phyloP scores from a whole-genome alignment of 345 rosid species.

The Noccaea bulbosa region DNA sequence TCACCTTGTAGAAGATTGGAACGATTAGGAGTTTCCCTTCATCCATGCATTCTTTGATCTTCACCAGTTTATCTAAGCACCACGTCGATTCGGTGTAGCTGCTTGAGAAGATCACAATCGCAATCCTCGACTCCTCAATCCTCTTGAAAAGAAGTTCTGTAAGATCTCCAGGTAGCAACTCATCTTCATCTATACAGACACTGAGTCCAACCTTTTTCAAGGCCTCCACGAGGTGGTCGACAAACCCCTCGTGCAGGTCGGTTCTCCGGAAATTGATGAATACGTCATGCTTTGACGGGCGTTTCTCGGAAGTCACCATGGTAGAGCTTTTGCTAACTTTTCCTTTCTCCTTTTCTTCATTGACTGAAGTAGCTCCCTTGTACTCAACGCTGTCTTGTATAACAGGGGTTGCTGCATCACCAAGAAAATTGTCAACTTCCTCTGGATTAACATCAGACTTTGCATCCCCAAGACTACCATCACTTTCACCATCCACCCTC shows the following conservation, averaged over 20 bases:
- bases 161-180: not conserved
- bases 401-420: not conserved
- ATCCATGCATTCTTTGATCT: conserved; percentile 29
- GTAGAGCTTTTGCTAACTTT: not conserved
- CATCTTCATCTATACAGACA: conserved; percentile 4
- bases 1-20: conserved; percentile 24
- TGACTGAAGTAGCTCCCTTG: not conserved
- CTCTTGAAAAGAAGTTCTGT: not conserved
- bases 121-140: conserved; percentile 25
- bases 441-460: not conserved
- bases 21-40: not conserved
- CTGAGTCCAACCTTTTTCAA: not conserved
- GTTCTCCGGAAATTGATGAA: conserved; percentile 26
- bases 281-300: not conserved
- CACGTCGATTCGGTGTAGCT: conserved; percentile 8
- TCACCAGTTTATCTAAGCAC: conserved; percentile 10
- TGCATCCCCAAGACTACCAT: not conserved
- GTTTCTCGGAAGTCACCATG: not conserved
- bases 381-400: not conserved
- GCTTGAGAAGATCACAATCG: conserved; percentile 11
- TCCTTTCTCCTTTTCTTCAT: not conserved
- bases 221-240: conserved; percentile 14
- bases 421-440: not conserved
- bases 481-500: not conserved
- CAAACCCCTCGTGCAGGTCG: conserved; percentile 6